phyloP scores from a whole-genome alignment of 495 filamentous ascomycete genomes.

The Collariella sp. region DNA sequence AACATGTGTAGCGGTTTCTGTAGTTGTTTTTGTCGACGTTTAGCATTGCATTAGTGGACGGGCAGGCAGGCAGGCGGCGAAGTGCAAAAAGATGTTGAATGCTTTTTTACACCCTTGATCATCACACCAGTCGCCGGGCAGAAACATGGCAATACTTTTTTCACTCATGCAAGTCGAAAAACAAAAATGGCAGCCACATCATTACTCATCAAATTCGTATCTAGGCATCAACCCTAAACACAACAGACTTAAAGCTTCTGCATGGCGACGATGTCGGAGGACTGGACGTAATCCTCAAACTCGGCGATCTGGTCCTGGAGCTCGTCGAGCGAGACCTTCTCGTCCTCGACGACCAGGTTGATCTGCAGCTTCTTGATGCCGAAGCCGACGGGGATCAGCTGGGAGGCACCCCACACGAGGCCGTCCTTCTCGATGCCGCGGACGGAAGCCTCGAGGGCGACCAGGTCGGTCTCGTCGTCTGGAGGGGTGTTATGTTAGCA shows the following conservation, averaged over 20 bases:
- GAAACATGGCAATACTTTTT: too few relatives aligned
- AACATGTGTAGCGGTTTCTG: too few relatives aligned
- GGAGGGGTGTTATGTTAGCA: background rate
- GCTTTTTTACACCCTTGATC: too few relatives aligned
- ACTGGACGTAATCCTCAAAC: conserved; percentile 96
- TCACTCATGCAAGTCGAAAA: too few relatives aligned
- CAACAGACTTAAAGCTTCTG: conserved; percentile 30
- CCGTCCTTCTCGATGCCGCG: conserved; percentile 86
- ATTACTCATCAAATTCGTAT: conserved; percentile 22
- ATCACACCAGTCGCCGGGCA: too few relatives aligned
- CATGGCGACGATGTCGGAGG: conserved; percentile 68
- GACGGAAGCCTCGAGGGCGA: conserved; percentile 69
- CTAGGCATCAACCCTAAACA: conserved; percentile 13
- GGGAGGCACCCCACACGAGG: conserved; percentile 90
- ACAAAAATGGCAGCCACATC: conserved; percentile 5
- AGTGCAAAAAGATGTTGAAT: too few relatives aligned
- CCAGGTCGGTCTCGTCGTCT: conserved; percentile 92
- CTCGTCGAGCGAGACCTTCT: conserved; percentile 83
- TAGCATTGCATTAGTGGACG: too few relatives aligned
- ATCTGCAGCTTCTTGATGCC: conserved; percentile 99
- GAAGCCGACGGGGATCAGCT: conserved; percentile 82
- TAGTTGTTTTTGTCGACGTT: too few relatives aligned
- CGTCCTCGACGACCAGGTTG: conserved; percentile 94
- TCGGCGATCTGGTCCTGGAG: conserved; percentile 72
- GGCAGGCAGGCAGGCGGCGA: too few relatives aligned